Evolutionary conservation across 768 basidiomycete species (phyloP).

Genomic region (Kwoniella europaea): DNA sequence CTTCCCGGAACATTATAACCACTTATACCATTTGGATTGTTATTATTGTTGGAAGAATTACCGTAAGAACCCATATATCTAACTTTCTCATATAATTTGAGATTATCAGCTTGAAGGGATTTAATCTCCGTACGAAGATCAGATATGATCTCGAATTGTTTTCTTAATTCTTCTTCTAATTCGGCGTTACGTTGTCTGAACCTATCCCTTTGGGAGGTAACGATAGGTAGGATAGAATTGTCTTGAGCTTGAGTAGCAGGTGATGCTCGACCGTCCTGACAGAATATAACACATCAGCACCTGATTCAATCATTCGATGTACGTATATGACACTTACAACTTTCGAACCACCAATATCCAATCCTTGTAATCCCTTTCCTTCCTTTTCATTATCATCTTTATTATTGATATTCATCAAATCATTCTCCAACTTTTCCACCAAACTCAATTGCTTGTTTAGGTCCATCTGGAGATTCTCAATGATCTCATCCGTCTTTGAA

Average conservation of each 20-base stretch:
- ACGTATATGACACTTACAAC: conserved; percentile 19
- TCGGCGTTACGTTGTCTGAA: conserved; percentile 97
- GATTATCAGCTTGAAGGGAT: conserved; percentile 87
- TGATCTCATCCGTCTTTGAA: conserved; percentile 65
- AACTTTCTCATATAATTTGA: conserved; percentile 98
- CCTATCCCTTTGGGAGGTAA: conserved; percentile 95
- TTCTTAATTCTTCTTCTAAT: conserved; percentile 95
- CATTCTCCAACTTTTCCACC: conserved; percentile 90
- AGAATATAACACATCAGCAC: neutral
- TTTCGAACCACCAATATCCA: conserved; percentile 67
- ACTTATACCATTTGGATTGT: conserved; percentile 33
- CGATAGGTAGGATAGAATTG: conserved; percentile 95
- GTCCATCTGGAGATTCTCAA: conserved; percentile 68
- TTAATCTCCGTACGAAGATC: conserved; percentile 93
- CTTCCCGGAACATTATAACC: conserved; percentile 22
- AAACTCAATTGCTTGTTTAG: conserved; percentile 76
- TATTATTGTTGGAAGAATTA: conserved; percentile 61
- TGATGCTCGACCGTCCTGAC: conserved; percentile 58
- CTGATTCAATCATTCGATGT: neutral
- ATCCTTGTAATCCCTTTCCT: conserved; percentile 65
- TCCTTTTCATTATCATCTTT: conserved; percentile 24
- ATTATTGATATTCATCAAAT: conserved; percentile 79
- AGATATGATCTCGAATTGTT: conserved; percentile 91
- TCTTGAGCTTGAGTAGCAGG: conserved; percentile 78
- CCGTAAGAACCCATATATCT: conserved; percentile 98